Percentiles rank a stretch among this genome's conserved stretches.
Conservation (phyloP, 495 filamentous ascomycete species). For the Durotheca rogersii region DNA sequence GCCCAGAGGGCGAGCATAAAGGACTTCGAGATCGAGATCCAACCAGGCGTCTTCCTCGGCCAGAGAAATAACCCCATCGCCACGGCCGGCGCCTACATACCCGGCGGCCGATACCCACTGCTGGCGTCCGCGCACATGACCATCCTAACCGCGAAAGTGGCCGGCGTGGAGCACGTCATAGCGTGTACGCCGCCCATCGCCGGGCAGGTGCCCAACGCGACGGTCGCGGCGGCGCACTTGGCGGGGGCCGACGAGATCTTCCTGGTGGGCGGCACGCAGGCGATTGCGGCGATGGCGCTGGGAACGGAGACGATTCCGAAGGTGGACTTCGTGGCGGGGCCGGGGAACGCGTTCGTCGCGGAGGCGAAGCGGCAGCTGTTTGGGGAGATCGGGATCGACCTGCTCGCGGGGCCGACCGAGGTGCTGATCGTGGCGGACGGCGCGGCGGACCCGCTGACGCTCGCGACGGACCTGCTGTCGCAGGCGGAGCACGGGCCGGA, state of each 20-base stretch:
- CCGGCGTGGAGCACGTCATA: slow-evolving; percentile 52
- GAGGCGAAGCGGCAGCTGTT: slow-evolving; percentile 57
- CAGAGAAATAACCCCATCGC: slow-evolving; percentile 52
- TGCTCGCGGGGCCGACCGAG: slow-evolving; percentile 56
- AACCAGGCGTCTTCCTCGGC: slow-evolving; percentile 50
- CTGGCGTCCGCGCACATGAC: slow-evolving; percentile 61
- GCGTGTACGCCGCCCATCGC: slow-evolving; percentile 55
- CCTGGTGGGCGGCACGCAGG: slow-evolving; percentile 56
- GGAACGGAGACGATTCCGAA: slow-evolving; percentile 61
- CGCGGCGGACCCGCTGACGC: slow-evolving; percentile 50
- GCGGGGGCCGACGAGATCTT: slow-evolving; percentile 57
- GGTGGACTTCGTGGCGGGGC: slow-evolving; percentile 56
- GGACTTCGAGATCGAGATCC: slow-evolving; percentile 52
- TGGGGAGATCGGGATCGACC: slow-evolving; percentile 56
- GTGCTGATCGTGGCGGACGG: slow-evolving; percentile 55
- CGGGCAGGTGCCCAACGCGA: slow-evolving; percentile 51
- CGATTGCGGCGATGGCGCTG: slow-evolving; percentile 64
- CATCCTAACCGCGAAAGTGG: slow-evolving; percentile 57
- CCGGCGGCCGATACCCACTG: slow-evolving; percentile 55
- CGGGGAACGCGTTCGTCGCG: slow-evolving; percentile 57
- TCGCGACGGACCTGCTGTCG: slow-evolving; percentile 53
- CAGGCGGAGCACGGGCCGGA: slow-evolving; percentile 58
- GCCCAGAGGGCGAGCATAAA: slow-evolving; percentile 47
- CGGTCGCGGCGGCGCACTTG: slow-evolving; percentile 55
- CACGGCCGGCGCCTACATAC: slow-evolving; percentile 47